These are phyloP conservation scores for Rubia tinctorum DNA, from an alignment of 305 asterid genomes.

Conservation along the genomic window DNA sequence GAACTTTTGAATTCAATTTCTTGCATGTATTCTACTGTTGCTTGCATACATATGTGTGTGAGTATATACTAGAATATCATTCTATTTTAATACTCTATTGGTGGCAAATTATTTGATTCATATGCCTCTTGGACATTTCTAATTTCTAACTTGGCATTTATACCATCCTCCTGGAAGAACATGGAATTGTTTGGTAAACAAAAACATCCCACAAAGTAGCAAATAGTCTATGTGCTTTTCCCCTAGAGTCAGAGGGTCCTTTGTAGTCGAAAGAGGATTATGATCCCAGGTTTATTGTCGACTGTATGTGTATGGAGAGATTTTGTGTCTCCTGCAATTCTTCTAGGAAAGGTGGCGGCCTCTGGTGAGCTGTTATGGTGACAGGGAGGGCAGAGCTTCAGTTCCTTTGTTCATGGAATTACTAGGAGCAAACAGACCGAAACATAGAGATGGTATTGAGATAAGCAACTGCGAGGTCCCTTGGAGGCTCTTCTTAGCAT, in stretches of 20 bases:
- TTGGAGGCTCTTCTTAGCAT: neutral
- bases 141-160: neutral
- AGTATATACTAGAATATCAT: neutral
- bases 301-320: neutral
- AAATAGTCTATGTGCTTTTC: neutral
- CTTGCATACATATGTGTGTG: neutral
- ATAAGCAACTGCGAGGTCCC: no score
- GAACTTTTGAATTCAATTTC: neutral
- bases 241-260: neutral
- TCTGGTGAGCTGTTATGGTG: neutral
- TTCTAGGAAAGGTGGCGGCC: neutral
- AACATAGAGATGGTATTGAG: no score
- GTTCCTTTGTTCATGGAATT: neutral
- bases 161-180: neutral
- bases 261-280: neutral
- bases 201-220: neutral
- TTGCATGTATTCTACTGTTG: neutral
- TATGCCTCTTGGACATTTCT: neutral
- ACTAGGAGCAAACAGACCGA: no score
- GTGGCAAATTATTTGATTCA: neutral
- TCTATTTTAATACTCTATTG: neutral
- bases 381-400: neutral
- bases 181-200: neutral
- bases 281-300: neutral
- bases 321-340: neutral